Evolutionary conservation across 129 eudicot species (phyloP), one percentile per base, ranked within the genome.

Genomic region (Pseudognaphalium luteoalbum): DNA sequence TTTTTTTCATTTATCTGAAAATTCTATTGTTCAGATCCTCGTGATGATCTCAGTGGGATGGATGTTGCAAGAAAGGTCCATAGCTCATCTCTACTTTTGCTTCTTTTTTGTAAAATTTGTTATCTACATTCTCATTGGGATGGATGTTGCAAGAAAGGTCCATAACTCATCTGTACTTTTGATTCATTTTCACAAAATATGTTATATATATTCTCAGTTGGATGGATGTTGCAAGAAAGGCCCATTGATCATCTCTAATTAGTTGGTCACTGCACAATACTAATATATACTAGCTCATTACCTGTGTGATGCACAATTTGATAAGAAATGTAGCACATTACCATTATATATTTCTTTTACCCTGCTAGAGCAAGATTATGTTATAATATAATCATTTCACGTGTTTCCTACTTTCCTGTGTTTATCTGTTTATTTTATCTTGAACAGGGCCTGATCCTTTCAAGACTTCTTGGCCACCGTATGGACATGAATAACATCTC

Each of bases 131-230:
- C 96, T 94, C 75, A 84, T 97, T 19, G 98, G 98, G 67, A 91
- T 86, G 97, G 98, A 94, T 69, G 97, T 93, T 51, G 98, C 97
- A 64, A 88, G 98, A 86, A 93, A 93, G 98, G 98, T 93, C 47
- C 54, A 77, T 30, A 73, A n/a, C 65, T 76, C 37, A 10, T 66
- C 71, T 72, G 22, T 81, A 64, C 21, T 32, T 57, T 16, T 63
- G 78, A 17, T 15, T 21, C 63, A 44, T 7, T 42, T 44, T 57
- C 25, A 4, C 34, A 29, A 74, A 64, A 15, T 61, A 51, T 35
- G 51, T 54, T 70, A 68, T 39, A n/a, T 62, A 56, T 34, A 5
- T 47, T 47, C 47, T 47, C 51, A 44, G 16, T 44, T 15, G 51
- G 51, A 3, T 44, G 12, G 15, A 44, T 32, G 28, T 34, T 50